A percentile compares a stretch with the other conserved stretches of the same genome.
These are phyloP conservation scores for Fagus crenata DNA, from an alignment of 306 rosid genomes.

Conservation along the genomic window DNA sequence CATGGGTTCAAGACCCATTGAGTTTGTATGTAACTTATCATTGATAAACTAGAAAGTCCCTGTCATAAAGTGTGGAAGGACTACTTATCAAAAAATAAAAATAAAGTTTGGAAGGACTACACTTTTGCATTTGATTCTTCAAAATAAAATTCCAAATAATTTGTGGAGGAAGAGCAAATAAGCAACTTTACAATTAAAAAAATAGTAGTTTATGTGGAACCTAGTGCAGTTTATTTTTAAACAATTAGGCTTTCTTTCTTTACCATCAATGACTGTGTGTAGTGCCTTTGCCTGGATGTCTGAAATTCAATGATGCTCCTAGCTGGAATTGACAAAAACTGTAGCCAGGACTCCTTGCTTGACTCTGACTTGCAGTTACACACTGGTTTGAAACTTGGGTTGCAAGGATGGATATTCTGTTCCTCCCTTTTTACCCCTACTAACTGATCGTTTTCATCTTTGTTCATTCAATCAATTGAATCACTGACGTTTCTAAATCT, in stretches of 20 bases:
- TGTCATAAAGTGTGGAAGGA: neutral
- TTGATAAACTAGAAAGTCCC: neutral
- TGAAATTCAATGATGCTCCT: neutral
- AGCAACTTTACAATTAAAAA: neutral
- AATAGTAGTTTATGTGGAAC: neutral
- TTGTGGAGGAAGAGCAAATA: neutral
- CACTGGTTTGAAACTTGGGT: conserved; percentile 1
- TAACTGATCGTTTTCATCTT: neutral
- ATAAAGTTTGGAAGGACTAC: neutral
- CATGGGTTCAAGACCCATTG: no score
- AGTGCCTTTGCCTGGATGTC: neutral
- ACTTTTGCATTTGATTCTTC: neutral
- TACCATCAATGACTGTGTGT: neutral
- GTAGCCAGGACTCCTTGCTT: neutral
- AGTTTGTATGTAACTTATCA: no score
- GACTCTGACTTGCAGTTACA: neutral
- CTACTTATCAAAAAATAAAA: neutral
- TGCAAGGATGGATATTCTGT: neutral
- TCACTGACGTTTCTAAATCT: neutral
- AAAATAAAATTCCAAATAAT: neutral
- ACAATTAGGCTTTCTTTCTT: neutral
- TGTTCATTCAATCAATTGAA: neutral
- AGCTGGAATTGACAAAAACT: neutral
- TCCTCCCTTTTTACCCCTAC: neutral
- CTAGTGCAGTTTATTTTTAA: neutral